A percentile compares a stretch with the other conserved stretches of the same genome.
Evolutionary conservation across 495 filamentous ascomycete species (phyloP).

Genomic region (Annulohypoxylon maeteangense): DNA sequence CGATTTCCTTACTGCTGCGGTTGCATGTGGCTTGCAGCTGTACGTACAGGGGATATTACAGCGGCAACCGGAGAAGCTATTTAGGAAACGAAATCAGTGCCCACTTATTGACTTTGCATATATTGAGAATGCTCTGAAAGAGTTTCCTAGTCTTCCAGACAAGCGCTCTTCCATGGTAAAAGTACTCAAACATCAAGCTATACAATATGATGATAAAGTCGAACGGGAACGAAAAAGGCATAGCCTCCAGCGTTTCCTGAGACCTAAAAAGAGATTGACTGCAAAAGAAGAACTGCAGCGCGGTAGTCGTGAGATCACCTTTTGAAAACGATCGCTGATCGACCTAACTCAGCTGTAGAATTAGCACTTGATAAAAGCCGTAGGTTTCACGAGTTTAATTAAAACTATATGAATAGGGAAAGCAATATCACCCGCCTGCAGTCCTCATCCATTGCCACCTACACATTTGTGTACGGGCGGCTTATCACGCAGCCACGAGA

Average conservation of each 20-base stretch:
- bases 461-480: neutral
- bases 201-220: neutral
- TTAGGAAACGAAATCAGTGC: neutral
- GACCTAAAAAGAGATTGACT: neutral
- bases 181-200: neutral
- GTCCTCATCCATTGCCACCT: neutral
- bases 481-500: too few relatives aligned
- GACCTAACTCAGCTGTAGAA: neutral
- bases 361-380: too few relatives aligned
- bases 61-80: slow-evolving; percentile 1
- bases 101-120: neutral
- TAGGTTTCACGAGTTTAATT: too few relatives aligned
- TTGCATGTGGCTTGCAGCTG: slow-evolving; percentile 5
- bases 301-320: neutral
- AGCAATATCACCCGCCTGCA: too few relatives aligned
- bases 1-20: slow-evolving; percentile 10
- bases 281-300: neutral
- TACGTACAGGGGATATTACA: neutral
- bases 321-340: neutral
- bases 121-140: neutral
- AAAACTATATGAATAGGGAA: too few relatives aligned
- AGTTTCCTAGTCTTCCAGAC: neutral
- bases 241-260: neutral
- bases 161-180: neutral
- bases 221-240: neutral